These are phyloP conservation scores for Aspergillus nidulans DNA, from an alignment of 495 filamentous ascomycete genomes.

Conservation along the genomic window DNA sequence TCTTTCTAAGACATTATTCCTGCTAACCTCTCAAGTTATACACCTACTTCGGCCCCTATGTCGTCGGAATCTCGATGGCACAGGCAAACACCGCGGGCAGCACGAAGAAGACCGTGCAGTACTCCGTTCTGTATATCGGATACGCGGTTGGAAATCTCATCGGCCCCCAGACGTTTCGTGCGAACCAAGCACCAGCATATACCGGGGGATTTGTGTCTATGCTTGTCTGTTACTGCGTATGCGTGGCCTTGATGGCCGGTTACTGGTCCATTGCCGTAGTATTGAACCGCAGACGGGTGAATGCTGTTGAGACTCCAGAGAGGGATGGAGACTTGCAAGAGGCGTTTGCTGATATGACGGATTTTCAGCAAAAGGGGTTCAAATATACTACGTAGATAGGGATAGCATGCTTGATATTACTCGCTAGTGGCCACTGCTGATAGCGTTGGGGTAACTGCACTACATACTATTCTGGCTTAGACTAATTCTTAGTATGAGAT, in stretches of 20 bases:
- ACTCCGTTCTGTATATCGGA: slow-evolving; percentile 27
- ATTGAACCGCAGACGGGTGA: slow-evolving; percentile 19
- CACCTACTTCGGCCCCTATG: slow-evolving; percentile 35
- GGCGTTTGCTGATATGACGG: slow-evolving; percentile 26
- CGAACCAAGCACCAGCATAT: slow-evolving; percentile 48
- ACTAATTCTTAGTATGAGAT: too few species aligned
- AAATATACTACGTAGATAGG: slow-evolving; percentile 21
- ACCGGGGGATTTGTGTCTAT: slow-evolving; percentile 28
- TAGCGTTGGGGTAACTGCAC: too few species aligned
- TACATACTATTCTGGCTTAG: too few species aligned
- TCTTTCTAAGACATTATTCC: too few species aligned
- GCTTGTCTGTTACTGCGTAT: slow-evolving; percentile 26
- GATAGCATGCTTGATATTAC: too few species aligned
- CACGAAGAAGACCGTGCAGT: slow-evolving; percentile 29
- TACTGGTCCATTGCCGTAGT: slow-evolving; percentile 25
- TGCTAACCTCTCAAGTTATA: slow-evolving; percentile 20
- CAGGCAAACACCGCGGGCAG: slow-evolving; percentile 38
- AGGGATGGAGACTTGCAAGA: slow-evolving; percentile 9
- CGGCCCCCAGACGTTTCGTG: slow-evolving; percentile 57
- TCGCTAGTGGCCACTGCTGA: too few species aligned
- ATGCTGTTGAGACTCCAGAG: slow-evolving; percentile 18
- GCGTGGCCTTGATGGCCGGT: slow-evolving; percentile 21
- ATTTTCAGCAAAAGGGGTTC: slow-evolving; percentile 28
- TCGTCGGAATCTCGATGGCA: slow-evolving; percentile 34
- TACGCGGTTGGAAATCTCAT: slow-evolving; percentile 35